Base-by-base conservation (phyloP, 1,139 yeast species). In the Scheffersomyces cryptocercus region DNA sequence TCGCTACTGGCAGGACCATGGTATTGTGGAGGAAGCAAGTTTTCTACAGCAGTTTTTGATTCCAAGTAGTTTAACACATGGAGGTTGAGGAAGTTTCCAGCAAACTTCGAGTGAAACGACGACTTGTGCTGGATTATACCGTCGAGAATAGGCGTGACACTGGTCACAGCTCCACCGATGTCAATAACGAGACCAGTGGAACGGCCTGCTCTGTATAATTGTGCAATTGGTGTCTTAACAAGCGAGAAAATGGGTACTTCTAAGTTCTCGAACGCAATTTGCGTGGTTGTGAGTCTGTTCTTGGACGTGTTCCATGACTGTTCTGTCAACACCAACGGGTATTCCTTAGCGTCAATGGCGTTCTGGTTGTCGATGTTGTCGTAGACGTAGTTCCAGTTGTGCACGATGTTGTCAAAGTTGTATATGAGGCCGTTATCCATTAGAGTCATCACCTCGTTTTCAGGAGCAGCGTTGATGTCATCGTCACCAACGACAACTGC, bases 91-190 rank as follows among this genome's bases (percentile, higher is more conserved):
- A 81, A 86, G 57, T 85, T 86, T 8, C 93, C 93, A 7, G 85
- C 90, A 58, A 74, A 84, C 54, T 77, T 79, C 12, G 85, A 76
- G 60, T 77, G 83, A 48, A 74, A 68, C 7, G 82, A 70, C 39
- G 85, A 82, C 55, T 83, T 84, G 48, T 73, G 68, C 44, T 84
- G 77, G 43, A 85, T 77, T 13, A 79, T 77, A 26, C 93, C 95
- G 56, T 85, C 90, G 49, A 82, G 69, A 29, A 86, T 75, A 11
- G 93, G 91, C 0, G 90, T 84, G 5, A 85, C 82, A 38, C 81
- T 74, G 20, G 83, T 73, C 3, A 77, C 75, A 16, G 82, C 69
- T 2, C 84, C 73, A 3, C 91, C 93, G 37, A 86, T 62, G 55
- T 86, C 91, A 31, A 86, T 75, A 15, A 85, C 85, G 46, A 86